Conservation (phyloP, 306 rosid species). For the Cercis canadensis region DNA sequence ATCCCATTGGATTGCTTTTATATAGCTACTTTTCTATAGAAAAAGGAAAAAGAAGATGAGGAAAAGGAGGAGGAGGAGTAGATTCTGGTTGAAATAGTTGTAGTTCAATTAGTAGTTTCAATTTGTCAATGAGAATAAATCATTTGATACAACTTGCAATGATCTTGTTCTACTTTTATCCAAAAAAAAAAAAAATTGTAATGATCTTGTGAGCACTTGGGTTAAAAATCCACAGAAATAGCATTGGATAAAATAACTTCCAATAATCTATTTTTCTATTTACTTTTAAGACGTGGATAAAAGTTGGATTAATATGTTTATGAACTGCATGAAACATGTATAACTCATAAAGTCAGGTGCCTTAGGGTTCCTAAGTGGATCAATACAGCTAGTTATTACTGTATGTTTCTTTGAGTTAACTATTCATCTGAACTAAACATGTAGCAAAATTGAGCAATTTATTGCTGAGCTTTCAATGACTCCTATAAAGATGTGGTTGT, state of each 20-base stretch:
- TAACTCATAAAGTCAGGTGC: conserved; percentile 14
- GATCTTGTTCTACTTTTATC: background rate
- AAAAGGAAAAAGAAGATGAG: background rate
- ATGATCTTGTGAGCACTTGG: background rate
- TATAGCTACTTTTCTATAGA: background rate
- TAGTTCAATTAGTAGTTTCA: background rate
- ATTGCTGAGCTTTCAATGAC: conserved; percentile 22
- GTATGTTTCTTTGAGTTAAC: background rate
- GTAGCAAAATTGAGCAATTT: conserved; percentile 14
- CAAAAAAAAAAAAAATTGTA: no score
- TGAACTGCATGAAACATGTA: conserved; percentile 21
- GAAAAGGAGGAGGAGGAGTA: background rate
- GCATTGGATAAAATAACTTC: background rate
- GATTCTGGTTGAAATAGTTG: conserved; percentile 1
- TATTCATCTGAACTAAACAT: conserved; percentile 22
- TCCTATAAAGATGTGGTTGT: conserved; percentile 27
- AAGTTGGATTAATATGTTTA: conserved; percentile 9
- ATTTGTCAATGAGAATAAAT: conserved; percentile 12
- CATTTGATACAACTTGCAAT: background rate
- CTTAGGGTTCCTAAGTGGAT: conserved; percentile 17
- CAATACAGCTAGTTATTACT: background rate
- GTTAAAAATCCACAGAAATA: background rate
- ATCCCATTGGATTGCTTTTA: background rate
- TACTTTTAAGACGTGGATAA: background rate
- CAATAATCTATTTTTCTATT: background rate